These are phyloP conservation scores for Neurospora sp. DNA, from an alignment of 2,329 filamentous ascomycete genomes.

Conservation along the genomic window DNA sequence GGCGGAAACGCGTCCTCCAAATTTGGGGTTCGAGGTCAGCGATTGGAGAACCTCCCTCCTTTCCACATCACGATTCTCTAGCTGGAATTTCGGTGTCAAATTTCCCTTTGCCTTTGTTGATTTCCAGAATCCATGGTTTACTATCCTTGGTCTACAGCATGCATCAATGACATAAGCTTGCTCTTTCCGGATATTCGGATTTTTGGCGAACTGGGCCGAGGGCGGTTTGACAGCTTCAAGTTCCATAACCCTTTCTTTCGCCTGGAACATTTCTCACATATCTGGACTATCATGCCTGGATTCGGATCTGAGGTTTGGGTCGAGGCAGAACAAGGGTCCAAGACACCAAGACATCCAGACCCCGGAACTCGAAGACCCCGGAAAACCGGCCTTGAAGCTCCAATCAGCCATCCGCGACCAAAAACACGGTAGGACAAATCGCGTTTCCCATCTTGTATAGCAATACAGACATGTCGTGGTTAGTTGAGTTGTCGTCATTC, in stretches of 20 bases:
- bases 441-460: neutral
- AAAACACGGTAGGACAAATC: neutral
- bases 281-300: neutral
- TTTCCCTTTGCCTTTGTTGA: neutral
- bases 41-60: neutral
- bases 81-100: neutral
- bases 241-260: neutral
- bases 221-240: neutral
- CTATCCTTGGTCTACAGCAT: neutral
- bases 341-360: neutral
- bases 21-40: neutral
- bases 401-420: neutral
- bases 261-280: neutral
- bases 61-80: neutral
- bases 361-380: neutral
- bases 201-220: neutral
- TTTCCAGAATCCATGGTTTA: neutral
- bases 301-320: neutral
- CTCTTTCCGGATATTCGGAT: neutral
- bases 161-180: neutral
- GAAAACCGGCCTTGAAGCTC: neutral
- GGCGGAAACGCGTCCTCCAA: neutral
- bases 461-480: neutral
- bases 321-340: neutral
- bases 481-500: neutral